Conservation (phyloP, 257 asterid species). For the Plantago elongata region DNA sequence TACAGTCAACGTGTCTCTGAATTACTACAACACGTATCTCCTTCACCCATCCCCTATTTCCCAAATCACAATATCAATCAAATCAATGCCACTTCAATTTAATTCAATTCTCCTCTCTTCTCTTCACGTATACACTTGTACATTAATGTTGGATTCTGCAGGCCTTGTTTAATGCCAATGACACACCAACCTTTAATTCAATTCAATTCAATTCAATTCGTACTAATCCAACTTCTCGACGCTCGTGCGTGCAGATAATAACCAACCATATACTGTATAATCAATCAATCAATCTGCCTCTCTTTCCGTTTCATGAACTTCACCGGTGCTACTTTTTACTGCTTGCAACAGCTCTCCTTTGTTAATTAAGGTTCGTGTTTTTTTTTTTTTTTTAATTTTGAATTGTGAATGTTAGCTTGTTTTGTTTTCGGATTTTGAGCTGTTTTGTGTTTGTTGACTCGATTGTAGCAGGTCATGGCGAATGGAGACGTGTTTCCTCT, state of each 20-base stretch:
- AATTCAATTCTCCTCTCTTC: not conserved
- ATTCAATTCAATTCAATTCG: not conserved
- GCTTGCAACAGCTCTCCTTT: slow-evolving; percentile 12
- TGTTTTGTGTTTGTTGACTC: slow-evolving; percentile 3
- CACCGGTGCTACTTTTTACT: slow-evolving; percentile 30
- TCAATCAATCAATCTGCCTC: slow-evolving; percentile 17
- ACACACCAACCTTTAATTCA: not conserved
- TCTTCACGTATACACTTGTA: not conserved
- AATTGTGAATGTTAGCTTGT: not conserved
- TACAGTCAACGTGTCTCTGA: slow-evolving; percentile 1
- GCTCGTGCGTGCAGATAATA: slow-evolving; percentile 8
- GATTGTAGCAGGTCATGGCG: slow-evolving; percentile 45
- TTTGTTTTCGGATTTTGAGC: slow-evolving; percentile 3
- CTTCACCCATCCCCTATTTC: not conserved
- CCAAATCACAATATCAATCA: not conserved
- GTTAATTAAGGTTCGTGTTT: slow-evolving; percentile 24
- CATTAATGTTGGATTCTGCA: not conserved
- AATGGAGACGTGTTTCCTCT: slow-evolving; percentile 53
- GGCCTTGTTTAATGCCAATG: not conserved
- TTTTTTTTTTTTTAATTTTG: not conserved
- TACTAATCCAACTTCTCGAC: not conserved
- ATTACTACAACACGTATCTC: slow-evolving; percentile 6
- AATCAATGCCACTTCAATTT: not conserved
- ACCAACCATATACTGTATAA: too few relatives aligned
- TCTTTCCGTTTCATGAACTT: slow-evolving; percentile 10